These are phyloP conservation scores for Omphalotus olearius DNA, from an alignment of 1,284 basidiomycete genomes.

Conservation along the genomic window DNA sequence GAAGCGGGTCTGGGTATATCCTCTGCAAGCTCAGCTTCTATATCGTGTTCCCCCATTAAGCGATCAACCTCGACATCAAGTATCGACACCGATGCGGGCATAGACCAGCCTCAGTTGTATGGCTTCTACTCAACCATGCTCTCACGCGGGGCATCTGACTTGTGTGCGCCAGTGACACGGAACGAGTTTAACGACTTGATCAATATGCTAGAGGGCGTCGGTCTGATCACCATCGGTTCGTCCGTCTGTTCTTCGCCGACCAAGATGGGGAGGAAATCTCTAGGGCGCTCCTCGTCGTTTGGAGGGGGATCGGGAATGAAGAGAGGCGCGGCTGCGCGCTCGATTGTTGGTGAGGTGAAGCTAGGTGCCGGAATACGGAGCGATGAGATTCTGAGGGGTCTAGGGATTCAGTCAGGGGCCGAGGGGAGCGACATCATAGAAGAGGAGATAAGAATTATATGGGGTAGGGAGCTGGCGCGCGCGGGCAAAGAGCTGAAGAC, in stretches of 20 bases:
- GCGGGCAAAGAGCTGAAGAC: constrained; percentile 52
- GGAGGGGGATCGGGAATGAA: constrained; percentile 26
- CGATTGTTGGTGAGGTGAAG: constrained; percentile 43
- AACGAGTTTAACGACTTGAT: constrained; percentile 73
- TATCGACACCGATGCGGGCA: constrained; percentile 25
- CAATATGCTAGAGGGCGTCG: constrained; percentile 67
- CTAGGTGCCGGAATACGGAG: constrained; percentile 54
- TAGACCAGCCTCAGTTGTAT: constrained; percentile 60
- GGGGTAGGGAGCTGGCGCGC: constrained; percentile 57
- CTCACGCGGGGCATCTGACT: constrained; percentile 43
- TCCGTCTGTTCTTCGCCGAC: constrained; percentile 31
- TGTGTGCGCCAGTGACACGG: constrained; percentile 63
- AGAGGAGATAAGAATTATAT: constrained; percentile 66
- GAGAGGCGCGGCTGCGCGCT: constrained; percentile 29
- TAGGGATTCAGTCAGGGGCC: constrained; percentile 43
- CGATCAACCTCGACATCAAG: constrained; percentile 35
- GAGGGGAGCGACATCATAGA: constrained; percentile 44
- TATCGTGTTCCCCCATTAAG: constrained; percentile 44
- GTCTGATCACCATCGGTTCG: constrained; percentile 50
- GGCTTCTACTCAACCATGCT: constrained; percentile 60
- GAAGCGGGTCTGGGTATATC: constrained; percentile 52
- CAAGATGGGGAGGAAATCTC: constrained; percentile 35
- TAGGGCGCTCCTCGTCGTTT: constrained; percentile 59
- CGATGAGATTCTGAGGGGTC: constrained; percentile 61
- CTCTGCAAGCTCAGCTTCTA: constrained; percentile 28